Evolutionary conservation across 768 basidiomycete species (phyloP), one percentile per base, ranked within the genome.

Genomic region (Mycena galopus): DNA sequence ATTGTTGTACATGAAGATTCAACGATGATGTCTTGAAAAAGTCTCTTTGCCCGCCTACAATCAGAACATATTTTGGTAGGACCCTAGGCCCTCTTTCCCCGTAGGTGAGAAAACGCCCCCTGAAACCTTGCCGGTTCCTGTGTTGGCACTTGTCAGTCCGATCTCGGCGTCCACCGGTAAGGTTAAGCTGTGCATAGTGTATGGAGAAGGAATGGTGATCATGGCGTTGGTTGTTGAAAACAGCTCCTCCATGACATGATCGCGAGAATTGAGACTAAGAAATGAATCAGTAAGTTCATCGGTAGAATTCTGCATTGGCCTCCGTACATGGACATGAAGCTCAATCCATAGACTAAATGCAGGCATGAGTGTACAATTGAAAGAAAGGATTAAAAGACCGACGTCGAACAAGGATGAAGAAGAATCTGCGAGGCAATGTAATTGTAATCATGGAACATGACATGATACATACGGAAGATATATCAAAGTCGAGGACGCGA

Each of bases 251-350:
- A 39, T 62, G 60, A 62, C 60, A 62, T 62, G 60, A 42, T 62
- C 60, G 60, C 60, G 60, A n/a, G 60, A 62, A 62, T 62, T 62
- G 39, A 62, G 60, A 47, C 60, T 62, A 21, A 47, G 42, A 25
- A 47, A 47, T 59, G 19, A 23, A 59, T 59, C n/a, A n/a, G 58
- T 39, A 39, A 59, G 58, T 59, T 59, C 21, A 59, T 39, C 35
- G 33, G 35, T 30, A 60, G 42, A 44, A 30, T 44, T 32, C 21
- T 30, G 39, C 17, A 29, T 30, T 47, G 27, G 23, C 42, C 25
- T 62, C 27, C 60, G 16, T 62, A 62, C 60, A 62, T 62, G 60
- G 60, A 62, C 60, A 62, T 44, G 60, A 62, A 47, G 47, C 60
- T 62, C 60, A 62, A 47, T 21, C 42, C 42, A 62, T 62, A 47